These are phyloP conservation scores for Talaromyces sp. DNA, from an alignment of 2,329 filamentous ascomycete genomes.

Conservation along the genomic window DNA sequence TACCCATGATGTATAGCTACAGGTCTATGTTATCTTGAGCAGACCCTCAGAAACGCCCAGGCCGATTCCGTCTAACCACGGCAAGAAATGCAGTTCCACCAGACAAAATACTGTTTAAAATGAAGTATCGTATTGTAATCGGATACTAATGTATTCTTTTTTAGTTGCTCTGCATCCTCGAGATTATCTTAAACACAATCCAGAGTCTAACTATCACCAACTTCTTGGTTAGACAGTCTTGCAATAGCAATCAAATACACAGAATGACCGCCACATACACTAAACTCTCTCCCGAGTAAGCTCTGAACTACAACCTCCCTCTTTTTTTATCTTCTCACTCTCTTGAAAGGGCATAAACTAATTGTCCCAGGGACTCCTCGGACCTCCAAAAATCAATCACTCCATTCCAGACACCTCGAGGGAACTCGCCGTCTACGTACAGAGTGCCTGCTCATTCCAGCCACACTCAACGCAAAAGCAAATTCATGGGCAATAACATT, in stretches of 20 bases:
- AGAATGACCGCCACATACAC: neutral
- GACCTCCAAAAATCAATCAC: neutral
- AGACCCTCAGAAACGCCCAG: too few species aligned
- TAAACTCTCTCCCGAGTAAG: neutral
- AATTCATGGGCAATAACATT: conserved; percentile 6
- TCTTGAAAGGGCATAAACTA: neutral
- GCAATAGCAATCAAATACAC: neutral
- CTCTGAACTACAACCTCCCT: neutral
- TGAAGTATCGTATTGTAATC: too few species aligned
- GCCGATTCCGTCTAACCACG: too few species aligned
- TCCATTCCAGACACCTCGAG: neutral
- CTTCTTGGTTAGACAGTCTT: neutral
- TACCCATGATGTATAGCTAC: too few species aligned
- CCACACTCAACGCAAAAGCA: conserved; percentile 2
- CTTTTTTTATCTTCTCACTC: too few species aligned
- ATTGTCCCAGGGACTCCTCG: neutral
- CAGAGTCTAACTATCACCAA: neutral
- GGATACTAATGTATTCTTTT: too few species aligned
- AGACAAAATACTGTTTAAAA: too few species aligned
- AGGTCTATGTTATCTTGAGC: too few species aligned
- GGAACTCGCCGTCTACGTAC: neutral
- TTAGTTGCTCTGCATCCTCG: neutral
- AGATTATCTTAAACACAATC: neutral
- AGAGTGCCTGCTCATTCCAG: neutral
- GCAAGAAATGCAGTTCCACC: too few species aligned